Conservation (phyloP, 805 yeast genomes). For the Wickerhamiella galacta region DNA sequence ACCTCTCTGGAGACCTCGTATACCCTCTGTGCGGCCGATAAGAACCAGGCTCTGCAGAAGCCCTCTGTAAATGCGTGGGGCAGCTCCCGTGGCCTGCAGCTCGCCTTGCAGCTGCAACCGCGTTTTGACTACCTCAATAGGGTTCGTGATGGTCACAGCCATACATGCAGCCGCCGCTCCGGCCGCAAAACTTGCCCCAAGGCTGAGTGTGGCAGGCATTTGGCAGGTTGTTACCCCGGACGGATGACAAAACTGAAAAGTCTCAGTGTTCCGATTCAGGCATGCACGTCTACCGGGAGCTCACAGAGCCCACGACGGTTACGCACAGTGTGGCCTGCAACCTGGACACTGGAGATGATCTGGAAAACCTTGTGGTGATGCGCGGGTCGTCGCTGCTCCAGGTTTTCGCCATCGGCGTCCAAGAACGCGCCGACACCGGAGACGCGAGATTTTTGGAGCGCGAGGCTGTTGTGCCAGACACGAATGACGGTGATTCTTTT, state of each 20-base stretch:
- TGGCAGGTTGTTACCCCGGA: not conserved
- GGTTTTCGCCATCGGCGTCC: conserved; percentile 31
- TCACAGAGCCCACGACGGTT: conserved; percentile 61
- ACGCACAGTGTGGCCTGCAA: conserved; percentile 34
- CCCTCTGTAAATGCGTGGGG: conserved; percentile 50
- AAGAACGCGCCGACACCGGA: conserved; percentile 5
- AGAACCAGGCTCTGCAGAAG: conserved; percentile 68
- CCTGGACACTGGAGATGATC: conserved; percentile 23
- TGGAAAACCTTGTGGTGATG: conserved; percentile 46
- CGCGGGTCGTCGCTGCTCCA: conserved; percentile 50
- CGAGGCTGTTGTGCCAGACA: not conserved
- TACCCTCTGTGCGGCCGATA: conserved; percentile 66
- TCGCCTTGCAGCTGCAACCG: conserved; percentile 96
- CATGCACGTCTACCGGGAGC: conserved; percentile 71
- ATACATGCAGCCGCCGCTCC: conserved; percentile 95
- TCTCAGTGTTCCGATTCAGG: not conserved
- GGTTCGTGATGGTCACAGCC: conserved; percentile 93
- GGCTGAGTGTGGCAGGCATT: not conserved
- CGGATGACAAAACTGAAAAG: not conserved
- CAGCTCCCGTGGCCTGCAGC: conserved; percentile 32
- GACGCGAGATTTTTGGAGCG: conserved; percentile 4
- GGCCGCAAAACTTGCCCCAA: conserved; percentile 63
- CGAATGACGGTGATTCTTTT: not conserved
- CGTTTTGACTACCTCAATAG: conserved; percentile 86
- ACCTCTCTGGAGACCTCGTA: conserved; percentile 80